A percentile compares a stretch with the other conserved stretches of the same genome.
phyloP scores from a whole-genome alignment of 1,284 basidiomycete species.

The Malassezia caprae region DNA sequence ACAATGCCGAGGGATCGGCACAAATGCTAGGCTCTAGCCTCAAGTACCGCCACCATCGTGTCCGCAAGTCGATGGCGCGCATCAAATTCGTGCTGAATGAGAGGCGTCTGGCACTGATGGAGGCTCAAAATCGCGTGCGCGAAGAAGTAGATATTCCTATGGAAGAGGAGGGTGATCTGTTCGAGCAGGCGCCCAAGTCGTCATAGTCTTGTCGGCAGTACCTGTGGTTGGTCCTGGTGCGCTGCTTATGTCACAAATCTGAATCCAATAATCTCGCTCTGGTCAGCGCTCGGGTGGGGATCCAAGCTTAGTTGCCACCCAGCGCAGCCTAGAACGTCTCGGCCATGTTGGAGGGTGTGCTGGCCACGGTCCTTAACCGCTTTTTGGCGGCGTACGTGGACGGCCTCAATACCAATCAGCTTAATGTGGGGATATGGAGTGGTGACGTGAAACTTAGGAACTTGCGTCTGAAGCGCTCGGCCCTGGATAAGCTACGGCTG shows the following conservation, averaged over 20 bases:
- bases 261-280: not conserved
- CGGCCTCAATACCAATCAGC: constrained; percentile 86
- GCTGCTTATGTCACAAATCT: constrained; percentile 4
- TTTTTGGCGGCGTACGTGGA: constrained; percentile 92
- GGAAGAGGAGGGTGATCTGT: constrained; percentile 4
- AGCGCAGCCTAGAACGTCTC: not conserved
- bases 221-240: not conserved
- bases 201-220: not conserved
- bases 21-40: constrained; percentile 30
- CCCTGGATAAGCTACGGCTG: constrained; percentile 87
- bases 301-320: not conserved
- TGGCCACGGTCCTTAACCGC: constrained; percentile 56
- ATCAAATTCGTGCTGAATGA: constrained; percentile 91
- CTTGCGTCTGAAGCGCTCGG: constrained; percentile 80
- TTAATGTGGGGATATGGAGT: constrained; percentile 87
- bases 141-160: not conserved
- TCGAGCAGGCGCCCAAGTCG: constrained; percentile 3
- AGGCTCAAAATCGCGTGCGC: constrained; percentile 51
- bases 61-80: constrained; percentile 88
- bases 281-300: not conserved
- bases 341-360: constrained; percentile 44
- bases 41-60: constrained; percentile 30
- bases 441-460: constrained; percentile 71
- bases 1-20: constrained; percentile 25
- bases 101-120: constrained; percentile 66